Conservation (phyloP, 1,284 basidiomycete genomes). For the Boletus sp. region DNA sequence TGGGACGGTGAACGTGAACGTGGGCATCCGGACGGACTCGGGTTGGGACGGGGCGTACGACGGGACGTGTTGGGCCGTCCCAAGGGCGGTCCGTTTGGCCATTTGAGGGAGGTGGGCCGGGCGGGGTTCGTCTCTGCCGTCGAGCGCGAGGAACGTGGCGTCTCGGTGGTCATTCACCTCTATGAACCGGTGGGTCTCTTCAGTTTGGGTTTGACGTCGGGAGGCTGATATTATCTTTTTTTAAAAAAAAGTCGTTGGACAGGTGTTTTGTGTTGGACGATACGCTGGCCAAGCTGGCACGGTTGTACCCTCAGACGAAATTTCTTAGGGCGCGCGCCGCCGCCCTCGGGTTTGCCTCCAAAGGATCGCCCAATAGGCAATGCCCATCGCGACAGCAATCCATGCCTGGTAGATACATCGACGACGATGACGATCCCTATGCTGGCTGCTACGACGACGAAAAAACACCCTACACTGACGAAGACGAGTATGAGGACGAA, state of each 20-base stretch:
- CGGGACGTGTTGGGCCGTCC: slow-evolving; percentile 49
- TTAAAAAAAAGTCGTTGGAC: slow-evolving; percentile 62
- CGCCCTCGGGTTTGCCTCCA: slow-evolving; percentile 74
- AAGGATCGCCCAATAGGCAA: slow-evolving; percentile 30
- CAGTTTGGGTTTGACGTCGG: background rate
- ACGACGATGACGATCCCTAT: slow-evolving; percentile 52
- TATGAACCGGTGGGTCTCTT: slow-evolving; percentile 71
- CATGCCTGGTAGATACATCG: slow-evolving; percentile 37
- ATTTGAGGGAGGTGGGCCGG: slow-evolving; percentile 79
- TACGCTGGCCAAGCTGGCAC: slow-evolving; percentile 68
- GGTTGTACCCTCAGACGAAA: slow-evolving; percentile 71
- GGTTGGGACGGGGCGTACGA: slow-evolving; percentile 38
- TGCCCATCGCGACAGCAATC: slow-evolving; percentile 12
- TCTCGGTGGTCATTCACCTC: slow-evolving; percentile 82
- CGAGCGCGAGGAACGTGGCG: slow-evolving; percentile 68
- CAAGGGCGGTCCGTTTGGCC: slow-evolving; percentile 69
- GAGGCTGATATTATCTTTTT: slow-evolving; percentile 9
- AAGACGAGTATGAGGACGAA: slow-evolving; percentile 43
- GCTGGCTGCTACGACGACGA: slow-evolving; percentile 30
- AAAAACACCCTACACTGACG: slow-evolving; percentile 39
- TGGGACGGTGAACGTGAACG: slow-evolving; percentile 25
- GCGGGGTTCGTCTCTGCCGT: slow-evolving; percentile 76
- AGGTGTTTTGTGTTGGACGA: slow-evolving; percentile 75
- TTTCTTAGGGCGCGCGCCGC: slow-evolving; percentile 78
- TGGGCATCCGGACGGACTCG: slow-evolving; percentile 12